Base-by-base conservation (phyloP, 2,329 filamentous ascomycete genomes). In the Aspergillus sojae region DNA sequence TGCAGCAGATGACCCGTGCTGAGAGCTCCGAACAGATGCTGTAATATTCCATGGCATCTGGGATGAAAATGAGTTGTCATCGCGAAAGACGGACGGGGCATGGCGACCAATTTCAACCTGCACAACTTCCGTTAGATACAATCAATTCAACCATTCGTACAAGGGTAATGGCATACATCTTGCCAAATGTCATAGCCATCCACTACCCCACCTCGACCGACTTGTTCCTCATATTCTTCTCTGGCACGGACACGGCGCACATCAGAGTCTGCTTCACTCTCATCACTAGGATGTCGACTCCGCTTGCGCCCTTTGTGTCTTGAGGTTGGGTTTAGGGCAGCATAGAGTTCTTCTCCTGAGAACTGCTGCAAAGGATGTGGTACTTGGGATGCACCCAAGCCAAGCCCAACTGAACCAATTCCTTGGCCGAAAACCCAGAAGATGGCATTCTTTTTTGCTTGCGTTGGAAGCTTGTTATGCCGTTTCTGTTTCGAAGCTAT, bases 21-120 rank as follows among this genome's bases (percentile, higher is more conserved):
- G 81, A 52, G 86, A 88, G 58, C 83, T 83, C 58, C 83, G 81
- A 5, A 83, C 71, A 2, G 86, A 87, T 4, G 84, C 82, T 9
- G 82, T 86, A 52, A 85, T 78, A 67, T 91, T 91, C 89, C 89
- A 91, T 12, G 89, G 89, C 83, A 91, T 88, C n/a, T 84, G 79
- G 5, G 85, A 86, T 28, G 86, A 52, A 19, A 52, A 32, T 19
- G 48, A 86, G 32, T 86, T 85, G 59, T 89, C 86, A 63, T 96
- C 91, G 5, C 87, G 86, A 59, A 95, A 84, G 9, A 86, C 85
- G 0, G 86, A 84, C 0, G 83, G 85, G 1, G 86, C 90, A 48
- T 91, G 87, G 77, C 92, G 87, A 23, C 89, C 91, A 28, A 92
- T 77, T 75, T 96, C 93, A 23, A 90, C 85, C 66, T 81, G 65